A percentile compares a stretch with the other conserved stretches of the same genome.
Evolutionary conservation across 352 stramenopile genomes (phyloP).

Genomic region (Phytophthora cryptogea): DNA sequence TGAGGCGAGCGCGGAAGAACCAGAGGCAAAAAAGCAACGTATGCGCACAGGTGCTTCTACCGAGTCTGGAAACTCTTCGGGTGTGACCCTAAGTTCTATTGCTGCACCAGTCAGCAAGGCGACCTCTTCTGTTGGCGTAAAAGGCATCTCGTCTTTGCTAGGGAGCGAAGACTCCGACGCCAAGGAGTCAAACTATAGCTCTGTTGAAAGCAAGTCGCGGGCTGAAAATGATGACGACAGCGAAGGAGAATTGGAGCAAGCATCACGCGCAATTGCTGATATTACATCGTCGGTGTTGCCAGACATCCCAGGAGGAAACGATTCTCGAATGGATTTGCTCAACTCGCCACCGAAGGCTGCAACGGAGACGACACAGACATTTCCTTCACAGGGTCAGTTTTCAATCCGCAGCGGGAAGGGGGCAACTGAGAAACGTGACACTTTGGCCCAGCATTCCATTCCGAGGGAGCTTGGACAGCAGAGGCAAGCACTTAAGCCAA

Average conservation of each 20-base stretch:
- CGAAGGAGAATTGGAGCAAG: constrained; percentile 38
- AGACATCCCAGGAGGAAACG: constrained; percentile 25
- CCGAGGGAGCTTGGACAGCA: constrained; percentile 2
- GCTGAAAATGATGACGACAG: constrained; percentile 36
- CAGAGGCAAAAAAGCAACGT: constrained; percentile 43
- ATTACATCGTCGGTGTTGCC: constrained; percentile 42
- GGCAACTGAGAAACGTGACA: constrained; percentile 8
- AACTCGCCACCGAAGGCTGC: constrained; percentile 20
- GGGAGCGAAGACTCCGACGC: constrained; percentile 37
- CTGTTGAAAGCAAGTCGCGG: constrained; percentile 24
- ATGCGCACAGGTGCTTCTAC: constrained; percentile 9
- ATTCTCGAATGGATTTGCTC: constrained; percentile 23
- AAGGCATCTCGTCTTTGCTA: constrained; percentile 42
- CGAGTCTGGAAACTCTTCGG: constrained; percentile 11
- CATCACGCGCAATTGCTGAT: constrained; percentile 43
- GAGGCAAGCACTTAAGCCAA: constrained; percentile 4
- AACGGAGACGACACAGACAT: constrained; percentile 3
- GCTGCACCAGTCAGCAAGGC: constrained; percentile 8
- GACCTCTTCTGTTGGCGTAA: constrained; percentile 26
- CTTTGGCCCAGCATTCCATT: not conserved
- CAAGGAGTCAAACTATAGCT: constrained; percentile 29
- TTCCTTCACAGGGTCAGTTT: constrained; percentile 17
- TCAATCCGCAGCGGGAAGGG: constrained; percentile 20
- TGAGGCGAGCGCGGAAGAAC: constrained; percentile 31
- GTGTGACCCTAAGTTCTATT: not conserved